Base-by-base conservation (phyloP, 306 rosid species). In the Amphicarpaea edgeworthii region DNA sequence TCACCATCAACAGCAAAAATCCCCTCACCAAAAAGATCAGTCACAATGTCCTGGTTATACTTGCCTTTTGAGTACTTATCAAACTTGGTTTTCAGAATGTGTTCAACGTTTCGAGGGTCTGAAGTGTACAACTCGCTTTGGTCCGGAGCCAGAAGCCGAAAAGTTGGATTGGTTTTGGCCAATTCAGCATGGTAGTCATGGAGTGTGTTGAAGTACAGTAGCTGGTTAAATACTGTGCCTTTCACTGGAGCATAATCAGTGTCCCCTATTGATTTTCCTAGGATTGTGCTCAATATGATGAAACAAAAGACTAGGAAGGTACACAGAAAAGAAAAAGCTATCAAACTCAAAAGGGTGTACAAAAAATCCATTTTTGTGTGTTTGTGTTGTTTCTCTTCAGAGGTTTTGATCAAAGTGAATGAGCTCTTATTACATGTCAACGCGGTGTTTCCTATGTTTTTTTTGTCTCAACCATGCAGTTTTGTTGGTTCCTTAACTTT, bases 1-100 rank as follows among this genome's bases (percentile, higher is more conserved):
- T 85, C 90, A 8, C 93, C 94, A 72, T 93, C 94, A 53, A 90
- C 91, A 0, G 6, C 65, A 47, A 93, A 93, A 59, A 93, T 90
- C 46, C 98, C 98, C 4, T 83, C 70, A 43, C 91, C 92, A 30
- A 90, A 83, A 68, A 93, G 77, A 79, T 88, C 97, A 24, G 53
- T 42, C 8, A 77, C 0, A 0, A 83, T 40, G 0, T 82, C 91
- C n/a, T 73, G 83, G 24, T 69, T 58, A 16, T 43, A 40, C 42
- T 72, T 67, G 1, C 98, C 98, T 83, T 85, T 93, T 1, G 87
- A 51, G 26, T 90, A 93, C 54, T 80, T 77, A 1, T 74, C 71
- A 42, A 91, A 91, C 11, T 70, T 81, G 8, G 83, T 75, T 77
- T 79, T 86, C 41, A 89, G 23, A 3, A 93, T 12, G 34, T 93